Percentiles rank a stretch among this genome's conserved stretches.
Conservation (phyloP, 371 early-diverging fungal genomes). For the Mortierella sp. region DNA sequence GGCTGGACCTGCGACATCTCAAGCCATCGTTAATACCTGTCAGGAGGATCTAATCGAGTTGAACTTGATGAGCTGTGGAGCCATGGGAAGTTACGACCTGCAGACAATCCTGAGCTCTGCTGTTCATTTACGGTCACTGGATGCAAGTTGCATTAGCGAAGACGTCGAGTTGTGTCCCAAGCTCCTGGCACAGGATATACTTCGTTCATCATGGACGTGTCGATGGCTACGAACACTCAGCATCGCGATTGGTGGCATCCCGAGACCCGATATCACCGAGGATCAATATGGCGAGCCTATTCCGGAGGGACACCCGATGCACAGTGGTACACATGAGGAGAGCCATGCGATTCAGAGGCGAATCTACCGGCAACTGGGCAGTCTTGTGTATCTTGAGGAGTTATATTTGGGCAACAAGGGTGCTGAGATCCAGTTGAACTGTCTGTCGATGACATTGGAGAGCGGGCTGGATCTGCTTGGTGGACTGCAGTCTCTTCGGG, state of each 20-base stretch:
- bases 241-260: slow-evolving; percentile 1
- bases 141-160: neutral
- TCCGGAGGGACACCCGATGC: neutral
- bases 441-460: slow-evolving; percentile 16
- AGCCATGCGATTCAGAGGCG: slow-evolving; percentile 1
- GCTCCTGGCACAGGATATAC: neutral
- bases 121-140: neutral
- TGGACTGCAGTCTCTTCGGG: neutral
- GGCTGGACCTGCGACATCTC: neutral
- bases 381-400: neutral
- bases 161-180: neutral
- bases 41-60: neutral
- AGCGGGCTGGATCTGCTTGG: slow-evolving; percentile 17
- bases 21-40: slow-evolving; percentile 1
- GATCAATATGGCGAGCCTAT: slow-evolving; percentile 2
- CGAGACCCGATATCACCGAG: neutral
- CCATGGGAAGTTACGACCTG: neutral
- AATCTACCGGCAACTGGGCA: slow-evolving; percentile 10
- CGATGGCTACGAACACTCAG: slow-evolving; percentile 1
- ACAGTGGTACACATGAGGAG: neutral
- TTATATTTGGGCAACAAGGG: neutral
- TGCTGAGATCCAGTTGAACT: neutral
- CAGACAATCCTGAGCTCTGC: neutral
- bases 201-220: neutral
- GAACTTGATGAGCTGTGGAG: neutral